Base-by-base conservation (phyloP, 805 yeast species). In the Candida methanosorbosa region DNA sequence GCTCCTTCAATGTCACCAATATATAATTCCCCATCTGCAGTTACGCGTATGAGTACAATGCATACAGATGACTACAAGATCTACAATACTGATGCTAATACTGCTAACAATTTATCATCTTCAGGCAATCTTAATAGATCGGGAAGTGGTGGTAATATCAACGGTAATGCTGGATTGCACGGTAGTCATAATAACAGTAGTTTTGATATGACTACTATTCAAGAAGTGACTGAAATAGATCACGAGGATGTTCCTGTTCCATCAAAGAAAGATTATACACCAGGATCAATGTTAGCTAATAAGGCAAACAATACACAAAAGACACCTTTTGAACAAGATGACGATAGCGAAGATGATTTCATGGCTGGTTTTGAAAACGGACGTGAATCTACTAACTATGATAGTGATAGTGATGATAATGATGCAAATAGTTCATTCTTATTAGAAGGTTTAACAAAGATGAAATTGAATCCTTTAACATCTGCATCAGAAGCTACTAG, bases 191-290 rank as follows among this genome's bases (percentile, higher is more conserved):
- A 32, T 5, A 27, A 32, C 6, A 35, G 30, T 27, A 20, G 23
- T 22, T 16, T 30, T 17, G 57, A 57, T 30, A 58, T 58, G 63
- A 44, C 51, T 16, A 50, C 59, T 7, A 58, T 58, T 33, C 56
- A 55, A 25, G 63, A 58, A 38, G 56, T 45, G n/a, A 46, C 54
- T 4, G 60, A 56, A 30, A 38, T 43, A 16, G 60, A 39, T 18
- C 6, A 53, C 14, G 51, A 48, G 23, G 39, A 20, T n/a, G n/a
- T n/a, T n/a, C n/a, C n/a, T n/a, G n/a, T n/a, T n/a, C 17, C 35
- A 3, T 13, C 27, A 13, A 19, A 9, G 16, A 28, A 33, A 14
- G 29, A 42, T 13, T 9, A 27, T 11, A 20, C 20, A 19, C 23
- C 17, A 22, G 11, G 27, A 29, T 19, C 22, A 20, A 14, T 33